Evolutionary conservation across 2,329 filamentous ascomycete species (phyloP).

Genomic region (Trichoderma sp.): DNA sequence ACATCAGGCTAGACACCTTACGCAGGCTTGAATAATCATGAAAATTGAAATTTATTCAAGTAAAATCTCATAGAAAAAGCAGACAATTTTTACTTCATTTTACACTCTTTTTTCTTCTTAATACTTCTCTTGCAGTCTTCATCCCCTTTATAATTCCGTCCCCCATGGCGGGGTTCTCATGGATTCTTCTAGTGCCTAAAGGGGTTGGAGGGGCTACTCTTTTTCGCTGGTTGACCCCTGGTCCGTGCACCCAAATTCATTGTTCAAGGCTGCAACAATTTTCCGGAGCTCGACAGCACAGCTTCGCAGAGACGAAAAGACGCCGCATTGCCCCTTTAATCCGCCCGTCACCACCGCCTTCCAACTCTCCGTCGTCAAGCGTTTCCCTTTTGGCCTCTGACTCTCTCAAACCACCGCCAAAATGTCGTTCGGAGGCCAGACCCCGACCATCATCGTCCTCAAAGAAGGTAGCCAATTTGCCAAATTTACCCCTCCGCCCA

Average conservation of each 20-base stretch:
- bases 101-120: no score
- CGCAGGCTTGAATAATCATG: background rate
- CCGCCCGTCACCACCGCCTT: conserved; percentile 20
- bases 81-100: no score
- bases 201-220: conserved; percentile 20
- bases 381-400: background rate
- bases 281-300: conserved; percentile 48
- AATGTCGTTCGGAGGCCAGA: conserved; percentile 97
- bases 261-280: conserved; percentile 46
- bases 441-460: conserved; percentile 95
- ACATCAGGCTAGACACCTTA: background rate
- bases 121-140: background rate
- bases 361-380: conserved; percentile 12
- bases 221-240: conserved; percentile 20
- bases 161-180: conserved; percentile 12
- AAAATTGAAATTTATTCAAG: no score
- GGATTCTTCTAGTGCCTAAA: conserved; percentile 16
- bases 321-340: conserved; percentile 20
- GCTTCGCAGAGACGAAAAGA: conserved; percentile 32
- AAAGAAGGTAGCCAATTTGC: conserved; percentile 77
- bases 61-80: no score
- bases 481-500: conserved; percentile 38
- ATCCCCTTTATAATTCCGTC: background rate
- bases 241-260: conserved; percentile 32
- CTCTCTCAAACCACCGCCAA: conserved; percentile 30